Evolutionary conservation across 495 filamentous ascomycete species (phyloP), one percentile per base, ranked within the genome.

Genomic region (Margaritispora aquatica): DNA sequence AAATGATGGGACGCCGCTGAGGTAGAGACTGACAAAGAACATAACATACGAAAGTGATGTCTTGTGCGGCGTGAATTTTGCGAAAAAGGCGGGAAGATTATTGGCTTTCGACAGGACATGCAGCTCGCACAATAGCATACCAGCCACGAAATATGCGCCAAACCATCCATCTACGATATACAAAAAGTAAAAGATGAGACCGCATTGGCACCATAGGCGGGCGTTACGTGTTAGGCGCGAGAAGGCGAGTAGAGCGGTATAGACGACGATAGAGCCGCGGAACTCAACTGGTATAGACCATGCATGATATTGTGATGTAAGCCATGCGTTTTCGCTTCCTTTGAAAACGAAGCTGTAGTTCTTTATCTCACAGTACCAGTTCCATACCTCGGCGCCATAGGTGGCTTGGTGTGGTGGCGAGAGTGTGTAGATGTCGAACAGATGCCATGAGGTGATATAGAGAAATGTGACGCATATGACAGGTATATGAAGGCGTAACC

Each of bases 211-310:
- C 1, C 64, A 63, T 59, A 84, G 70, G 1, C 83, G 73, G 7
- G 81, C 64, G 5, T 68, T 58, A 17, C 77, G 61, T 22, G 66
- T 70, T 8, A 81, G 67, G 29, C 81, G 74, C 10, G 80, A 78
- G n/a, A 84, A 74, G 4, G 75, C 85, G 2, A 87, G 59, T 23
- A 83, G 73, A 1, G 76, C 73, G 31, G 87, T 66, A 68, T 88
- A 89, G 4, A 89, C 71, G 51, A 86, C 73, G 62, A 89, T 81
- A 15, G 81, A 85, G 56, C 77, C 79, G 51, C 80, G 74, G 60
- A 87, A 86, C 65, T 88, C 85, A 22, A 87, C 78, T 0, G 85
- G 85, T 20, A 88, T 85, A 24, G 85, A 88, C 85, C 85, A 88
- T 0, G 86, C 69, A 59, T 88, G 85, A 4, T 80, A 78, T 53